Conservation (phyloP, 495 filamentous ascomycete genomes). For the Antarctomyces pellizariae region DNA sequence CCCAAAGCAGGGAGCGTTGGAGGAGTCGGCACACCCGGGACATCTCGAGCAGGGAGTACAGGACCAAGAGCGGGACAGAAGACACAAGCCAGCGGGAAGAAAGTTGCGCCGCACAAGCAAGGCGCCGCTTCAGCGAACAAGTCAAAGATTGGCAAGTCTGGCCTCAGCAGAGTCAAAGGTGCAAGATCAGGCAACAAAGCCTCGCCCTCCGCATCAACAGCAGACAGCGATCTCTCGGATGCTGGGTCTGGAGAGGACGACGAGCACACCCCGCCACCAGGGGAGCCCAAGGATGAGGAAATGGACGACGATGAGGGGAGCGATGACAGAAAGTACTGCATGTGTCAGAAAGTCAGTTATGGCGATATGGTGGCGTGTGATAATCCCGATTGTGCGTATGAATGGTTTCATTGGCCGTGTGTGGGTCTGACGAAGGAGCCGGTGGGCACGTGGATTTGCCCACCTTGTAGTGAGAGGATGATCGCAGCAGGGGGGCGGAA, state of each 20-base stretch:
- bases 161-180: conserved; percentile 26
- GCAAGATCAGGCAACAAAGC: conserved; percentile 30
- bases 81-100: conserved; percentile 31
- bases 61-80: conserved; percentile 34
- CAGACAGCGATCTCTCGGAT: conserved; percentile 40
- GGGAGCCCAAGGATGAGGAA: conserved; percentile 40
- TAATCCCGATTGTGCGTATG: conserved; percentile 72
- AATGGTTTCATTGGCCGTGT: conserved; percentile 98
- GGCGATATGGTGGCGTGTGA: conserved; percentile 98
- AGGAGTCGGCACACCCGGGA: conserved; percentile 37
- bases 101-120: conserved; percentile 37
- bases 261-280: conserved; percentile 13
- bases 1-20: too few relatives aligned
- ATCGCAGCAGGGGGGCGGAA: background rate
- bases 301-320: conserved; percentile 63
- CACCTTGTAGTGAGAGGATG: conserved; percentile 39
- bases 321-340: conserved; percentile 78
- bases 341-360: conserved; percentile 77
- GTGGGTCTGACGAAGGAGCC: conserved; percentile 79
- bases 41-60: conserved; percentile 42
- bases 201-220: conserved; percentile 28
- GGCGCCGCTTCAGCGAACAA: conserved; percentile 20
- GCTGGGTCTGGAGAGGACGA: conserved; percentile 31
- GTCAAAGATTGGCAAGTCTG: conserved; percentile 29
- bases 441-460: conserved; percentile 81